A percentile compares a stretch with the other conserved stretches of the same genome.
phyloP scores from a whole-genome alignment of 805 yeast genomes.

The Myxozyma neglecta region DNA sequence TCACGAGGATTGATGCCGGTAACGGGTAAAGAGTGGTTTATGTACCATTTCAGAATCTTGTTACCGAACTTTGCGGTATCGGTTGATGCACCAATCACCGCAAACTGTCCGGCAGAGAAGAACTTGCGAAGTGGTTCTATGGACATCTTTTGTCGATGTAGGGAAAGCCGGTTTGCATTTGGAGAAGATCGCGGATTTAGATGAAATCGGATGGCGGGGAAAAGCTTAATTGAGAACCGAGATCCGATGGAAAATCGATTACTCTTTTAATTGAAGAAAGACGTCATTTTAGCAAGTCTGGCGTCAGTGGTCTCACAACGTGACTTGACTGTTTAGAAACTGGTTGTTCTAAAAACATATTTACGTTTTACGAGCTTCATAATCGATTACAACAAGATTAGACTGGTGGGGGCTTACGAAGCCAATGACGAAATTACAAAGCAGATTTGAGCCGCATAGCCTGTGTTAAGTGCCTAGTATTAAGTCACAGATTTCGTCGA shows the following conservation, averaged over 20 bases:
- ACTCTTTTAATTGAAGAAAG: too few relatives aligned
- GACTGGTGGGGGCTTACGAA: background rate
- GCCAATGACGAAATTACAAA: background rate
- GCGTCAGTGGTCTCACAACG: too few relatives aligned
- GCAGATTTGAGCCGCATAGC: background rate
- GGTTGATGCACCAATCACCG: slow-evolving; percentile 71
- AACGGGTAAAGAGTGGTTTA: slow-evolving; percentile 55
- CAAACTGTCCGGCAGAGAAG: slow-evolving; percentile 59
- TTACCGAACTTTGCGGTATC: slow-evolving; percentile 66
- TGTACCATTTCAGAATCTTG: slow-evolving; percentile 70
- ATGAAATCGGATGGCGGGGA: background rate
- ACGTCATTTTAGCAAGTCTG: too few relatives aligned
- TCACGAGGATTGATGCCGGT: slow-evolving; percentile 65
- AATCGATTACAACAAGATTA: too few relatives aligned
- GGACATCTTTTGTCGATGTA: slow-evolving; percentile 1
- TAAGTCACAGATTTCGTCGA: background rate
- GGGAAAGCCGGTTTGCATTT: background rate
- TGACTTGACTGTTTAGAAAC: too few relatives aligned
- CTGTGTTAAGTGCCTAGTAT: background rate
- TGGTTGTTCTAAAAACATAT: too few relatives aligned
- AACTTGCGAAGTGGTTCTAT: slow-evolving; percentile 34
- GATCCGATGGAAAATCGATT: background rate
- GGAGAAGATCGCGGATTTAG: background rate
- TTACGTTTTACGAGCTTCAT: too few relatives aligned
- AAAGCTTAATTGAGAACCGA: background rate